Evolutionary conservation across 2,329 filamentous ascomycete species (phyloP), one percentile per base, ranked within the genome.

Genomic region (Rhytidhysteron rufulum): DNA sequence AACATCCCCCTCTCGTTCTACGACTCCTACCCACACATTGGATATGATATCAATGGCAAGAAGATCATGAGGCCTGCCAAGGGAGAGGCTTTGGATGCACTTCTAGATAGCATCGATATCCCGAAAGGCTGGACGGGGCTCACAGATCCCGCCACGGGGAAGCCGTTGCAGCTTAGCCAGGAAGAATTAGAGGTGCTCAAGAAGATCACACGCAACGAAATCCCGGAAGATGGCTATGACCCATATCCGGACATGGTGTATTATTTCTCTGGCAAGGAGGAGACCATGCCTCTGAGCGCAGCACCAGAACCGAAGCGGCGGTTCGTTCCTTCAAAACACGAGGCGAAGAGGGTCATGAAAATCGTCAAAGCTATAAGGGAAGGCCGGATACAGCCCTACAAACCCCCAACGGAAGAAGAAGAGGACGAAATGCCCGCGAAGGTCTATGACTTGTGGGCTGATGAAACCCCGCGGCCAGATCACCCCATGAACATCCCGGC

Each of bases 11-110:
- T 97, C 36, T 85, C 86, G 3, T 97, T 95, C 69, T 98, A 98
- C 72, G 93, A 98, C 65, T 86, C 88, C 25, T 98, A 96, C 63
- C 93, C 93, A 37, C 93, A 98, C 64, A 96, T 98, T 62, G 93
- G 93, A 44, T 98, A 98, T 69, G 88, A 96, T 57, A 97, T 98
- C 71, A 95, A 98, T 66, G 93, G 93, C 66, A 96, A 94, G 78
- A 94, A 87, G 67, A 95, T 98, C 49, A 87, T 95, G 83, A 85
- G 93, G 38, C 93, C 93, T 5, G 93, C 94, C 4, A 91, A 89
- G 53, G 91, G 91, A 38, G 86, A 95, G 63, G 93, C 93, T 25
- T 72, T 98, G 22, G 93, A 98, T 72, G 88, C 89, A 10, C 76
- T 98, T 31, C 75, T 98, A 8, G 91, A 98, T 57, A 96, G 87